Evolutionary conservation across 2,329 filamentous ascomycete species (phyloP).

Genomic region (Ophiobolus disseminans): DNA sequence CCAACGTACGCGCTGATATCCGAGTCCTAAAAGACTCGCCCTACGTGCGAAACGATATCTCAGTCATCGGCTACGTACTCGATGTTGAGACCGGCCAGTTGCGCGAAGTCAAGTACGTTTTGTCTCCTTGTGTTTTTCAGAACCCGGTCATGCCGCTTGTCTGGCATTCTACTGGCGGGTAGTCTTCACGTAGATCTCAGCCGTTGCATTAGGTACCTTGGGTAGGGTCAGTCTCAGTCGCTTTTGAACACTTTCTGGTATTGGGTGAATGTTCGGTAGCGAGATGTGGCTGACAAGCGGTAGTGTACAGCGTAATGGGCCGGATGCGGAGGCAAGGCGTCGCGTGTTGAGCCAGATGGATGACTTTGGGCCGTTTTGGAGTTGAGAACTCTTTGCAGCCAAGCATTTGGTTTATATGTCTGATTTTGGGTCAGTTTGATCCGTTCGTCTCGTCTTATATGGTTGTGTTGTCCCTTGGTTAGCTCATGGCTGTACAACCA

Average conservation of each 20-base stretch:
- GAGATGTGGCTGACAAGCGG: slow-evolving; percentile 9
- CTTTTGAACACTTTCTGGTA: not conserved
- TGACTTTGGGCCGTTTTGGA: slow-evolving; percentile 34
- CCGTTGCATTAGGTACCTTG: not conserved
- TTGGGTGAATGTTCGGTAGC: not conserved
- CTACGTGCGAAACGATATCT: slow-evolving; percentile 23
- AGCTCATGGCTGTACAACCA: too few relatives aligned
- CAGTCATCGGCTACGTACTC: slow-evolving; percentile 29
- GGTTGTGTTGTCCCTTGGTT: too few relatives aligned
- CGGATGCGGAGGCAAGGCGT: slow-evolving; percentile 20
- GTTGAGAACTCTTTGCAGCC: too few relatives aligned
- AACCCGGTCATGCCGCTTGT: slow-evolving; percentile 5
- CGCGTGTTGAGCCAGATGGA: slow-evolving; percentile 19
- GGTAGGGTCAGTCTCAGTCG: not conserved
- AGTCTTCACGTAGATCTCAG: not conserved
- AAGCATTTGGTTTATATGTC: not conserved
- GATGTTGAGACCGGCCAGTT: slow-evolving; percentile 17
- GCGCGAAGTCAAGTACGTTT: slow-evolving; percentile 31
- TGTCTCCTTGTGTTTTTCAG: not conserved
- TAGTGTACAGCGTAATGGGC: slow-evolving; percentile 19
- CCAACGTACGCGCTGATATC: slow-evolving; percentile 23
- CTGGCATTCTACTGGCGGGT: not conserved
- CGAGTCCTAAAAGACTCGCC: slow-evolving; percentile 14
- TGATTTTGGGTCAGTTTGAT: not conserved
- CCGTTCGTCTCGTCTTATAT: too few relatives aligned